Base-by-base conservation (phyloP, 2,329 filamentous ascomycete species). In the Aspergillus alliaceus region DNA sequence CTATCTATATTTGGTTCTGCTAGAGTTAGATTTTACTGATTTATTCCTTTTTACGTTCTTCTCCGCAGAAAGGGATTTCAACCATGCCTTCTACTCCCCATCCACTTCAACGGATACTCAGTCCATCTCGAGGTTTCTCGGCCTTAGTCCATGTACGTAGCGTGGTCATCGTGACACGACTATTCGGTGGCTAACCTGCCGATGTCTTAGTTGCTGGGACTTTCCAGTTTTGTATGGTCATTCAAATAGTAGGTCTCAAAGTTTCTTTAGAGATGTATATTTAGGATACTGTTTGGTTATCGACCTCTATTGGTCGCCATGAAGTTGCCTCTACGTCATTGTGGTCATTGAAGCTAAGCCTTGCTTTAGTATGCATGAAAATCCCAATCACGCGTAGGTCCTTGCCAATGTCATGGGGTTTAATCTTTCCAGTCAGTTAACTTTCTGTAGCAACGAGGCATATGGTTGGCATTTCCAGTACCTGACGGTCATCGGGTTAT, bases 401-500 rank as follows among this genome's bases (percentile, higher is more conserved):
- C 35, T 51, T 25, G 15, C 31, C 50, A 34, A 25, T 27, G 20
- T 18, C 37, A 42, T 29, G 31, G 34, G 27, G 11, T 25, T 12
- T 22, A 20, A n/a, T 32, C 25, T 32, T 24, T 24, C 20, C 22
- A 20, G n/a, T 18, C 53, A 31, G 57, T 51, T 63, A 40, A 58
- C 60, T 53, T 50, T 60, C 46, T 15, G 7, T 57, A 84, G 79
- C 40, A 86, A 83, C 62, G 76, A 83, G 14, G 82, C 83, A 34
- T 87, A 85, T 70, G 85, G 85, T 63, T 87, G 85, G 84, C 85
- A 88, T 67, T 80, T 87, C 59, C 85, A 87, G 73, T 87, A 85
- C 66, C 76, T 87, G 22, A 87, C 85, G 58, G 85, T 86, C 63
- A 81, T 88, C 64, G 85, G 85, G 42, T 77, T 87, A 6, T 73